A percentile compares a stretch with the other conserved stretches of the same genome.
Conservation (phyloP, 768 basidiomycete species). For the Peribolospora baueri region DNA sequence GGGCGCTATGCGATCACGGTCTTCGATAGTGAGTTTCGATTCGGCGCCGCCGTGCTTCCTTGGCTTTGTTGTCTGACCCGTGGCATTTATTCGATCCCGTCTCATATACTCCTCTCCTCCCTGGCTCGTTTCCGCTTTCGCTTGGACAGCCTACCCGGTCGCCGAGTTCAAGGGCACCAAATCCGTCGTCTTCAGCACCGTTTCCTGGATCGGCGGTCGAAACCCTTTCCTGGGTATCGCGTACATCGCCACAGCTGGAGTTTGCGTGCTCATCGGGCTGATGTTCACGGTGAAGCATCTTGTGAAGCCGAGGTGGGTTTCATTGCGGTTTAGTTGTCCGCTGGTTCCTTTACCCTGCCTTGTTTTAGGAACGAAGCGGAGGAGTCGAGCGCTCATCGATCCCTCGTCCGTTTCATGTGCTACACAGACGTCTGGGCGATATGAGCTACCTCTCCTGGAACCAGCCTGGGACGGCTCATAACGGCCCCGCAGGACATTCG, state of each 20-base stretch:
- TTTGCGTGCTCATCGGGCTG: slow-evolving; percentile 70
- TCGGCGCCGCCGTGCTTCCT: background rate
- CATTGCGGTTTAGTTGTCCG: too few relatives aligned
- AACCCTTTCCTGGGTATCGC: slow-evolving; percentile 98
- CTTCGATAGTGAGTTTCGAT: slow-evolving; percentile 44
- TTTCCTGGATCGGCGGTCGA: slow-evolving; percentile 96
- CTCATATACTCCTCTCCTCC: background rate
- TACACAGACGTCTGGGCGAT: too few relatives aligned
- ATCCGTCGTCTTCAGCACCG: slow-evolving; percentile 85
- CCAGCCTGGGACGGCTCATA: too few relatives aligned
- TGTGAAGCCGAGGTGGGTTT: slow-evolving; percentile 45
- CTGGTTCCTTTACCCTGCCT: too few relatives aligned
- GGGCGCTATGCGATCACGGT: slow-evolving; percentile 55
- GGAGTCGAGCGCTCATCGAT: too few relatives aligned
- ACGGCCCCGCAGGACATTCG: too few relatives aligned
- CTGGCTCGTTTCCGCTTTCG: background rate
- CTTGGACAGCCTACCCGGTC: slow-evolving; percentile 61
- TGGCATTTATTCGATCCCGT: background rate
- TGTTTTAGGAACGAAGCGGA: too few relatives aligned
- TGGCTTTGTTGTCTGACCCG: background rate
- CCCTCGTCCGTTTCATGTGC: too few relatives aligned
- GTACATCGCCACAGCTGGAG: slow-evolving; percentile 64
- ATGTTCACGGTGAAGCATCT: slow-evolving; percentile 76
- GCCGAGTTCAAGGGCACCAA: slow-evolving; percentile 77
- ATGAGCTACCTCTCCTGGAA: too few relatives aligned